Evolutionary conservation across 495 filamentous ascomycete genomes (phyloP).

Genomic region (Aspergillus coremiiformis): DNA sequence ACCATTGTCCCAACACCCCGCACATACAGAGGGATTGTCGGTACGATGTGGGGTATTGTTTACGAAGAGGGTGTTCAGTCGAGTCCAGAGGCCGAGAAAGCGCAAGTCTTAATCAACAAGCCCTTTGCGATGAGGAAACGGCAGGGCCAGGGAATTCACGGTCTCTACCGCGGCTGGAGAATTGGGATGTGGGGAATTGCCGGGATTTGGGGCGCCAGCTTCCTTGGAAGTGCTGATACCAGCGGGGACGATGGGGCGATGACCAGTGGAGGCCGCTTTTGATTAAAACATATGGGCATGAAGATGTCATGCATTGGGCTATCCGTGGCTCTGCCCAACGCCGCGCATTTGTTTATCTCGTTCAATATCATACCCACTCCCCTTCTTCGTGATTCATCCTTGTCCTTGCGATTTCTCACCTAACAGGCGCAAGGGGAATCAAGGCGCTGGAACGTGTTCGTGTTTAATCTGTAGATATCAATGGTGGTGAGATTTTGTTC

Average conservation of each 20-base stretch:
- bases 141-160: slow-evolving; percentile 73
- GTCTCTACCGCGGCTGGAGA: slow-evolving; percentile 89
- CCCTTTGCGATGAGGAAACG: slow-evolving; percentile 39
- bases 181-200: slow-evolving; percentile 93
- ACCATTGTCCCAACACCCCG: slow-evolving; percentile 60
- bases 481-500: neutral
- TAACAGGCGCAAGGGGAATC: slow-evolving; percentile 18
- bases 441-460: slow-evolving; percentile 14
- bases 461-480: slow-evolving; percentile 1
- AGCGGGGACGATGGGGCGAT: slow-evolving; percentile 31
- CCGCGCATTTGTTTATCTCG: neutral
- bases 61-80: slow-evolving; percentile 66
- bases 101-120: slow-evolving; percentile 29
- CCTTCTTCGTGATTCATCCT: neutral
- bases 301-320: neutral
- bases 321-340: neutral
- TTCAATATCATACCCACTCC: slow-evolving; percentile 2
- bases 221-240: slow-evolving; percentile 45
- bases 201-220: slow-evolving; percentile 70
- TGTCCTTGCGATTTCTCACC: slow-evolving; percentile 16
- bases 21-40: slow-evolving; percentile 69
- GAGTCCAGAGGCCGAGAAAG: slow-evolving; percentile 26
- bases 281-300: neutral
- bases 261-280: slow-evolving; percentile 34
- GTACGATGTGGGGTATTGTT: slow-evolving; percentile 82